phyloP scores from a whole-genome alignment of 768 basidiomycete genomes.

The Mrakia frigida region DNA sequence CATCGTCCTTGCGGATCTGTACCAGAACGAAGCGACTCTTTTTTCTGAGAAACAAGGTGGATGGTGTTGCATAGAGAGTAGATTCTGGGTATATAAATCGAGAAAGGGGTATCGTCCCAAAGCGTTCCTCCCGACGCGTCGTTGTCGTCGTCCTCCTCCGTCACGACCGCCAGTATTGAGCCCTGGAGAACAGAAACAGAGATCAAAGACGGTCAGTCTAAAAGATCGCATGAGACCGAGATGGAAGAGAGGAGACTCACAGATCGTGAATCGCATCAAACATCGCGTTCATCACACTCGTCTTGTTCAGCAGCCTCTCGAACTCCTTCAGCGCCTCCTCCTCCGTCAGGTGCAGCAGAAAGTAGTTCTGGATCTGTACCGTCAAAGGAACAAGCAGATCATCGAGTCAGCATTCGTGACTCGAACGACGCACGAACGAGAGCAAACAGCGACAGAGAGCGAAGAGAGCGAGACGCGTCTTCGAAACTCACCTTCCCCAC shows the following conservation, averaged over 20 bases:
- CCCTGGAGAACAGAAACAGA: background rate
- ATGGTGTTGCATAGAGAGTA: too few relatives aligned
- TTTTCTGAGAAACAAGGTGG: too few relatives aligned
- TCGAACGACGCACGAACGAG: background rate
- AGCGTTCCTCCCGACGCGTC: too few relatives aligned
- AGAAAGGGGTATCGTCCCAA: too few relatives aligned
- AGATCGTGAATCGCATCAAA: conserved; percentile 76
- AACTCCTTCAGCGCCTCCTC: conserved; percentile 98
- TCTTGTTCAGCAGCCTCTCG: conserved; percentile 86
- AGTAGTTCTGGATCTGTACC: conserved; percentile 92
- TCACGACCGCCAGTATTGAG: conserved; percentile 25
- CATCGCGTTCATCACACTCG: conserved; percentile 85
- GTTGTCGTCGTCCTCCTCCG: too few relatives aligned
- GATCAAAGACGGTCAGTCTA: background rate
- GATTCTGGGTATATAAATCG: too few relatives aligned
- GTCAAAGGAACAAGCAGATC: background rate
- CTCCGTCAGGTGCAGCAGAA: conserved; percentile 85
- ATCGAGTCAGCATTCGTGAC: background rate
- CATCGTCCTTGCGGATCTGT: too few relatives aligned
- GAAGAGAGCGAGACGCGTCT: background rate
- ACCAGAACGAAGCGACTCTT: too few relatives aligned
- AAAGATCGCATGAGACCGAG: background rate
- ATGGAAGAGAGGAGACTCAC: background rate
- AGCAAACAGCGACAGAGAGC: background rate
- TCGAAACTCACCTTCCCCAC: conserved; percentile 46